Evolutionary conservation across 2,329 filamentous ascomycete genomes (phyloP).

Genomic region (Ramichloridium luteum): DNA sequence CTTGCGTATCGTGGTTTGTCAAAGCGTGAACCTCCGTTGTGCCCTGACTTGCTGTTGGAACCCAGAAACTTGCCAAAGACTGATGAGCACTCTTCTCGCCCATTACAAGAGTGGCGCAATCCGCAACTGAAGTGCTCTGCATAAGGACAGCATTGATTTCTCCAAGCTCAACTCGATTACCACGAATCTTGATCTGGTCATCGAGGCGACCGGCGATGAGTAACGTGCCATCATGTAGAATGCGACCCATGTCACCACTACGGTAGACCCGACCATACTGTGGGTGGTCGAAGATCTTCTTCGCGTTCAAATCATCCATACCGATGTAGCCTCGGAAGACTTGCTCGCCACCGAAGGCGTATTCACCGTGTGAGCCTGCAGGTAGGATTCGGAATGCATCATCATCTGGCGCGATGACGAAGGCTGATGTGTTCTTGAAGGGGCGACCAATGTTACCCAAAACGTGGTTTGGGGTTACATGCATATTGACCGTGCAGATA

Average conservation of each 20-base stretch:
- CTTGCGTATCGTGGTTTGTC: slow-evolving; percentile 1
- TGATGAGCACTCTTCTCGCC: slow-evolving; percentile 31
- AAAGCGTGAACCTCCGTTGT: slow-evolving; percentile 2
- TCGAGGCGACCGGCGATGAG: slow-evolving; percentile 62
- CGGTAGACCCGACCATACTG: slow-evolving; percentile 63
- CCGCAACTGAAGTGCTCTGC: slow-evolving; percentile 38
- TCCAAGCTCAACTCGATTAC: slow-evolving; percentile 65
- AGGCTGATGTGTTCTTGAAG: slow-evolving; percentile 63
- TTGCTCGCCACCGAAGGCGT: slow-evolving; percentile 79
- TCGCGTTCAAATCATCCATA: slow-evolving; percentile 46
- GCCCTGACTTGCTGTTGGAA: slow-evolving; percentile 30
- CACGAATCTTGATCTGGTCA: slow-evolving; percentile 70
- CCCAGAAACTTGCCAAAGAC: slow-evolving; percentile 58
- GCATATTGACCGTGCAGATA: slow-evolving; percentile 62
- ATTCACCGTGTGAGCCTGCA: slow-evolving; percentile 61
- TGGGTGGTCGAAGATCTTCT: slow-evolving; percentile 59
- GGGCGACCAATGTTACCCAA: slow-evolving; percentile 66
- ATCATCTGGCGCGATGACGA: slow-evolving; percentile 43
- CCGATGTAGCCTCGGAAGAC: slow-evolving; percentile 63
- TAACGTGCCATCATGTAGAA: slow-evolving; percentile 65
- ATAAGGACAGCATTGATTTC: slow-evolving; percentile 59
- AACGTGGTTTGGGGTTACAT: slow-evolving; percentile 45
- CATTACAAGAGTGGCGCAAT: slow-evolving; percentile 53
- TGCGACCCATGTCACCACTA: slow-evolving; percentile 68
- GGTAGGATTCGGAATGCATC: slow-evolving; percentile 45